Conservation (phyloP, 192 early-diverging fungal genomes). For the Oehlia diaphana region DNA sequence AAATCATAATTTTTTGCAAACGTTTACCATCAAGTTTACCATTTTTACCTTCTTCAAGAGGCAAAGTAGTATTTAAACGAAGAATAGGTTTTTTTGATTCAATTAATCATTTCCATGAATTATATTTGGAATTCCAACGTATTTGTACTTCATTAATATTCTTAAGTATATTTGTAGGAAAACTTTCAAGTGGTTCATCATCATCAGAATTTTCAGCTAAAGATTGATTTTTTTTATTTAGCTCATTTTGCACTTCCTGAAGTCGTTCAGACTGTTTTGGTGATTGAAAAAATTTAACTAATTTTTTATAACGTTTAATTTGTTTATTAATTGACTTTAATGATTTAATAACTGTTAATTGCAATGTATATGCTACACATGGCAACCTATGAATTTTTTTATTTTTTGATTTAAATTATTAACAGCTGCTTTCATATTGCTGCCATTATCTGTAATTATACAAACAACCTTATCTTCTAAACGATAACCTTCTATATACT, state of each 20-base stretch:
- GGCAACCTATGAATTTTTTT: neutral
- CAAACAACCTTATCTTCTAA: neutral
- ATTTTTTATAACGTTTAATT: neutral
- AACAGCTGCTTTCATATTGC: neutral
- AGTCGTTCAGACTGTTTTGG: neutral
- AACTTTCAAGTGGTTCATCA: neutral
- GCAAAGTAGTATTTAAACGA: neutral
- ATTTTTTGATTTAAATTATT: neutral
- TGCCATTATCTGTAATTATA: neutral
- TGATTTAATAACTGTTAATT: neutral
- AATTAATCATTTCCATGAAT: too few species aligned
- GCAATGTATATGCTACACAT: neutral
- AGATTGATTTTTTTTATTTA: too few species aligned
- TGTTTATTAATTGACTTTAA: neutral
- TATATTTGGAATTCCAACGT: too few species aligned
- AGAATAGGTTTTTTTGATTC: too few species aligned
- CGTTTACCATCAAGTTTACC: neutral
- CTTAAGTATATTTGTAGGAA: too few species aligned
- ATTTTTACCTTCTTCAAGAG: neutral
- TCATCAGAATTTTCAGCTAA: neutral
- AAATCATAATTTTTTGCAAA: too few species aligned
- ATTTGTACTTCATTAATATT: too few species aligned
- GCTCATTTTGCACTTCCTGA: too few species aligned
- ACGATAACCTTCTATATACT: neutral
- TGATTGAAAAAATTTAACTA: conserved; percentile 2